Percentiles rank a stretch among this genome's conserved stretches.
phyloP scores from a whole-genome alignment of 2,329 filamentous ascomycete genomes.

The Talaromyces sp. region DNA sequence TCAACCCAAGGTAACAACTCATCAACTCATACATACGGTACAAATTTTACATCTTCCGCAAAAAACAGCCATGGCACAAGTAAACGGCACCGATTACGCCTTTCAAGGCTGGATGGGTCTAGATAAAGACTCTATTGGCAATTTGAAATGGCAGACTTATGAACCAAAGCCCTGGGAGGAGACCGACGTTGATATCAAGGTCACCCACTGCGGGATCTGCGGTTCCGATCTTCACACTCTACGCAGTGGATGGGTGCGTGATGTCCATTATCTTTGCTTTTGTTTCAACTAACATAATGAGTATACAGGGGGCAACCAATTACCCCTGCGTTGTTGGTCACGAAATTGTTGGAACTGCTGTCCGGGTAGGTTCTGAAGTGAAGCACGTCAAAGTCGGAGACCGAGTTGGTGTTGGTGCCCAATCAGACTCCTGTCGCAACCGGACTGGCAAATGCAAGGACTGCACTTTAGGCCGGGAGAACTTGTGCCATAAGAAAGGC shows the following conservation, averaged over 20 bases:
- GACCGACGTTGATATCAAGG: conserved; percentile 59
- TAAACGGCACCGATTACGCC: conserved; percentile 36
- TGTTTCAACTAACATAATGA: not conserved
- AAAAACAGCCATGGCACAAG: conserved; percentile 2
- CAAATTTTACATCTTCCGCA: not conserved
- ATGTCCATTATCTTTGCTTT: not conserved
- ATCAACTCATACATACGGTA: no score
- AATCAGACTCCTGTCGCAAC: conserved; percentile 50
- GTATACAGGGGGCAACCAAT: conserved; percentile 20
- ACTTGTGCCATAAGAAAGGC: conserved; percentile 28
- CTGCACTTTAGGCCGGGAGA: conserved; percentile 42
- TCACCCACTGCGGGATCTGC: conserved; percentile 62
- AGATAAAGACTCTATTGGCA: conserved; percentile 45
- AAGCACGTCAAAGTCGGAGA: conserved; percentile 27
- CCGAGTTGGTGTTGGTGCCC: conserved; percentile 54
- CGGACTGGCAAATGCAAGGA: conserved; percentile 47
- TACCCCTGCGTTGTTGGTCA: conserved; percentile 56
- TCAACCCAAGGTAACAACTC: no score
- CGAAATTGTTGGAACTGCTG: conserved; percentile 58
- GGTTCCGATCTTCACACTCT: conserved; percentile 57
- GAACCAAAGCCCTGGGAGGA: conserved; percentile 64
- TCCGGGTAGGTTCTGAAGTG: conserved; percentile 49
- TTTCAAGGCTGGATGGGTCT: conserved; percentile 57
- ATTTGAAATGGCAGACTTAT: conserved; percentile 53
- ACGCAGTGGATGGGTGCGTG: conserved; percentile 42